Evolutionary conservation across 1,284 basidiomycete species (phyloP), one percentile per base, ranked within the genome.

Genomic region (Xanthoconium separans): DNA sequence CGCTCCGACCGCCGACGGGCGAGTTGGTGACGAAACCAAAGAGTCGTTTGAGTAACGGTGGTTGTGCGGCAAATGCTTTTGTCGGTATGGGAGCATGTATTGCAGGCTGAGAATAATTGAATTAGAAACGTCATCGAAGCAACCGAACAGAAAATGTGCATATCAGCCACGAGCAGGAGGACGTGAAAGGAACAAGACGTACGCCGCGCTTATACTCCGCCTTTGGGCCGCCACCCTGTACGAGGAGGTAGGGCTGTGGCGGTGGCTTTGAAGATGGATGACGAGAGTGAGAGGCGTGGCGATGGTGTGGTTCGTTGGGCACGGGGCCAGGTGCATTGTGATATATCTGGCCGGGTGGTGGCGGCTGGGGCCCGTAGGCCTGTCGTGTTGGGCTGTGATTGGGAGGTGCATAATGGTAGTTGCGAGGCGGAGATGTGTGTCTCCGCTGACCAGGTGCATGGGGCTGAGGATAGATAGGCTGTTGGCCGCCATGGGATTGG

Each of bases 181-280:
- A 62, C 40, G 52, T 47, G 52, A 58, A 30, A 37, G 47, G 48
- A 48, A 12, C 22, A 44, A 37, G 51, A 68, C 70, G 65, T 37
- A 68, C 70, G 10, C 66, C 66, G 33, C 54, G 70, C 47, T 66
- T 70, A 41, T 71, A 68, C 43, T 70, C 68, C 50, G 65, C 64
- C 42, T 58, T 69, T 44, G 67, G 67, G 13, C 65, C 64, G 34
- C 64, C 67, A 31, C 65, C 44, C 20, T 54, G 58, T 34, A 68
- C 67, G 49, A 66, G 45, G 43, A 67, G 58, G 24, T 66, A 69
- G 46, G 67, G 61, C 44, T 67, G 64, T 40, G 65, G 47, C 22
- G 59, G 59, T 18, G 49, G 53, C 39, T 64, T 69, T 20, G 65
- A 58, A 3, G 65, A 47, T 15, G 55, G 18, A 9, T 64, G 55